A percentile compares a stretch with the other conserved stretches of the same genome.
phyloP scores from a whole-genome alignment of 768 basidiomycete species.

The Phanerodontia chrysosporium region DNA sequence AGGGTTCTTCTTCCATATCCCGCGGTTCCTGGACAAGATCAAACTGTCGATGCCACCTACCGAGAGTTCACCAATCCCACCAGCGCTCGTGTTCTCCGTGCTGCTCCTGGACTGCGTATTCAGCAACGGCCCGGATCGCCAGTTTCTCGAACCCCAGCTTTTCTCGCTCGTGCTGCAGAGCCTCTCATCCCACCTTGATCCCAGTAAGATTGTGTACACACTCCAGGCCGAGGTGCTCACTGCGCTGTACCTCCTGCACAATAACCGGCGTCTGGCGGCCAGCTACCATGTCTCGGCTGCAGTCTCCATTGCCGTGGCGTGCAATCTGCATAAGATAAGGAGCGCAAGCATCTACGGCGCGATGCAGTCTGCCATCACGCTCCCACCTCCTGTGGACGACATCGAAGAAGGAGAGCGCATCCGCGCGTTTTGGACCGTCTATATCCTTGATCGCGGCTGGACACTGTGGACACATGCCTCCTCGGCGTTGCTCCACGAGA shows the following conservation, averaged over 20 bases:
- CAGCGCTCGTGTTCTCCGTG: slow-evolving; percentile 41
- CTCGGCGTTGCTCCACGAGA: slow-evolving; percentile 50
- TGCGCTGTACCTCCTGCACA: slow-evolving; percentile 59
- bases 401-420: slow-evolving; percentile 66
- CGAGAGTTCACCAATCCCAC: slow-evolving; percentile 23
- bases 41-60: slow-evolving; percentile 30
- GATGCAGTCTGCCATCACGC: background rate
- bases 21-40: slow-evolving; percentile 36
- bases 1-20: slow-evolving; percentile 58
- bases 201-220: slow-evolving; percentile 29
- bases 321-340: slow-evolving; percentile 24
- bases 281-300: slow-evolving; percentile 45
- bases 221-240: slow-evolving; percentile 47
- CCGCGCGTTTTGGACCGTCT: slow-evolving; percentile 62
- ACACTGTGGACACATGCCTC: slow-evolving; percentile 50
- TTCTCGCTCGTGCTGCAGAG: slow-evolving; percentile 46
- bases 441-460: slow-evolving; percentile 54
- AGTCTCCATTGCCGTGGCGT: slow-evolving; percentile 27
- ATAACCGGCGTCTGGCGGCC: slow-evolving; percentile 57
- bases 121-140: slow-evolving; percentile 15
- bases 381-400: slow-evolving; percentile 30
- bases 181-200: slow-evolving; percentile 37
- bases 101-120: slow-evolving; percentile 27
- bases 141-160: slow-evolving; percentile 34
- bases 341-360: slow-evolving; percentile 19